These are phyloP conservation scores for Vanderwaltozyma tropicalis DNA, from an alignment of 805 yeast genomes.

Conservation along the genomic window DNA sequence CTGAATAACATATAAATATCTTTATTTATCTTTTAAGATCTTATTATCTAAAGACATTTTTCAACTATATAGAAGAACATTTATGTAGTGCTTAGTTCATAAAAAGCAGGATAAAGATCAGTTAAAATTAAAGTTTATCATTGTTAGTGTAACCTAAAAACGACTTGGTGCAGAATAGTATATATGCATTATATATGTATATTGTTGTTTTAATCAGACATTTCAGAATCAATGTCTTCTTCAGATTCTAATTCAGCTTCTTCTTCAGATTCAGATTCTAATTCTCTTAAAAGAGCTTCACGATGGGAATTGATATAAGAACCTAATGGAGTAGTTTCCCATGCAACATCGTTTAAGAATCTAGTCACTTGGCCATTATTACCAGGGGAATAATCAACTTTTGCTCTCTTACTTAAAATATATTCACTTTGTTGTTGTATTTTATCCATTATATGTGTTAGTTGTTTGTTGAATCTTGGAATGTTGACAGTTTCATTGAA, in stretches of 20 bases:
- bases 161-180: too few relatives aligned
- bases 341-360: constrained; percentile 60
- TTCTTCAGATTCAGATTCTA: background rate
- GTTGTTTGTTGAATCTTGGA: constrained; percentile 60
- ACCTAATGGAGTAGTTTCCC: constrained; percentile 89
- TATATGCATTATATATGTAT: too few relatives aligned
- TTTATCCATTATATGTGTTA: constrained; percentile 63
- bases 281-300: background rate
- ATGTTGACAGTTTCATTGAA: constrained; percentile 53
- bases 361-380: constrained; percentile 61
- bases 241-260: background rate
- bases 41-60: too few relatives aligned
- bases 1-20: too few relatives aligned
- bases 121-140: too few relatives aligned
- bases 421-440: constrained; percentile 60
- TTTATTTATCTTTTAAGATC: too few relatives aligned
- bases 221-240: background rate
- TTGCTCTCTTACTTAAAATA: constrained; percentile 56
- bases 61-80: too few relatives aligned
- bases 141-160: too few relatives aligned
- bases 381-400: constrained; percentile 76
- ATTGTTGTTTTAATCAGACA: too few relatives aligned
- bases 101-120: too few relatives aligned
- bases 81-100: too few relatives aligned
- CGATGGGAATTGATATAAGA: constrained; percentile 33